phyloP scores from a whole-genome alignment of 169 alveolate species.

The Fabrea salina region DNA sequence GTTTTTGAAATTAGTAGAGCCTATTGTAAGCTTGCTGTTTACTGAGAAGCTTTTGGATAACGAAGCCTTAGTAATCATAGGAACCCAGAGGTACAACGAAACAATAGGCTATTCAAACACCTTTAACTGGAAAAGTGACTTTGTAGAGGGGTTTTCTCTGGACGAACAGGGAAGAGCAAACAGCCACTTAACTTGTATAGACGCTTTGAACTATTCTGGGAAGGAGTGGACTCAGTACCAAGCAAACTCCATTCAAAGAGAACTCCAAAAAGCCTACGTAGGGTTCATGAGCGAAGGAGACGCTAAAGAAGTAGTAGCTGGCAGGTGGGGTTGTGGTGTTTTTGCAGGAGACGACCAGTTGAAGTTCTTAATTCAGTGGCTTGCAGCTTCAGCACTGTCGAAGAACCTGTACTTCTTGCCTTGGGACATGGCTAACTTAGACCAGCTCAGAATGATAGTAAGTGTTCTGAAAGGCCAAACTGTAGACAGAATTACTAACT shows the following conservation, averaged over 20 bases:
- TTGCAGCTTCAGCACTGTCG: constrained; percentile 43
- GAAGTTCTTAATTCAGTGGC: constrained; percentile 65
- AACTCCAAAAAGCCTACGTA: constrained; percentile 15
- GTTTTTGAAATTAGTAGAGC: constrained; percentile 5
- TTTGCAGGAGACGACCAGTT: constrained; percentile 62
- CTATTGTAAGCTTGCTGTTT: constrained; percentile 2
- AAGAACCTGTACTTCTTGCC: constrained; percentile 22
- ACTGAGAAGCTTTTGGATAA: constrained; percentile 15
- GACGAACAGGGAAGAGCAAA: not conserved
- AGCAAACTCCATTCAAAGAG: not conserved
- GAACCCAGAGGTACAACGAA: constrained; percentile 2
- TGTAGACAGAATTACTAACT: too few relatives aligned
- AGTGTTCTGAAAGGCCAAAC: too few relatives aligned
- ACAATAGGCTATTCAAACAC: not conserved
- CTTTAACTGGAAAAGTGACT: not conserved
- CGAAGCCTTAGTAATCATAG: constrained; percentile 11
- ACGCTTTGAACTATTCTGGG: not conserved
- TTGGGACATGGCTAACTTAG: constrained; percentile 9
- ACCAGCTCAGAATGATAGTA: too few relatives aligned
- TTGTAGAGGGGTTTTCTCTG: not conserved
- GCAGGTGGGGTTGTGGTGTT: constrained; percentile 87
- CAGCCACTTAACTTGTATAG: not conserved
- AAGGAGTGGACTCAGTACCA: not conserved
- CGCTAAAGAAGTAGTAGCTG: constrained; percentile 46
- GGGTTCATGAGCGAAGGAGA: constrained; percentile 8